phyloP scores from a whole-genome alignment of 768 basidiomycete species.

The Scleroderma citrinum region DNA sequence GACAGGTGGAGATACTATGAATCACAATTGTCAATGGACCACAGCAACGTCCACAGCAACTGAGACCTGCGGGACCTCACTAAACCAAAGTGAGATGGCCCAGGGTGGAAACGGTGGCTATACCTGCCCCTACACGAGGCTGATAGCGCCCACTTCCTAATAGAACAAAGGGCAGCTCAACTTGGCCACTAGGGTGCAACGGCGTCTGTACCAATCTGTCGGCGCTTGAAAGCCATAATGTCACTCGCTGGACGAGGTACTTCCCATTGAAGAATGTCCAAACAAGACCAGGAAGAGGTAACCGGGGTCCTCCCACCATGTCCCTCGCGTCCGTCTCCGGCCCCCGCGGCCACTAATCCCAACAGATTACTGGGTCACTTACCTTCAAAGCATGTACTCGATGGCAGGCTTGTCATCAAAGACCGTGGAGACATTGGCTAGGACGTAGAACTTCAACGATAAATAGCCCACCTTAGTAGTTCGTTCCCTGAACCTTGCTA shows the following conservation, averaged over 20 bases:
- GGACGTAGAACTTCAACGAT: not conserved
- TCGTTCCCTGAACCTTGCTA: not conserved
- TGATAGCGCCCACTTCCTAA: constrained; percentile 12
- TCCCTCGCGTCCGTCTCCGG: constrained; percentile 3
- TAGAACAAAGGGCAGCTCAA: not conserved
- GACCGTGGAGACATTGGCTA: not conserved
- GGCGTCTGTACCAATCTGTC: constrained; percentile 21
- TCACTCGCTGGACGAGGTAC: not conserved
- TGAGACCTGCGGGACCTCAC: not conserved
- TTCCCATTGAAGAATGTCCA: not conserved
- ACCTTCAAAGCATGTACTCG: no score
- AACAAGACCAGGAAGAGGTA: constrained; percentile 17
- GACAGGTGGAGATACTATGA: no score
- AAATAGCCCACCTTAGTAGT: not conserved
- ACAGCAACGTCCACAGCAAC: not conserved
- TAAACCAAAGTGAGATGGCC: not conserved
- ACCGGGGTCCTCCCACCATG: constrained; percentile 14
- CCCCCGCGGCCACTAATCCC: constrained; percentile 3
- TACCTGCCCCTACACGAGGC: not conserved
- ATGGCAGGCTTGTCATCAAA: no score
- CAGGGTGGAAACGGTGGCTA: not conserved
- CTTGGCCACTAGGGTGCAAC: not conserved
- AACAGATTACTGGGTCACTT: not conserved
- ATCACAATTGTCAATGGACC: no score
- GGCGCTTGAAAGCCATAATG: constrained; percentile 8